A percentile compares a stretch with the other conserved stretches of the same genome.
phyloP scores from a whole-genome alignment of 2,329 filamentous ascomycete genomes.

The Ambrosiella cleistominuta region DNA sequence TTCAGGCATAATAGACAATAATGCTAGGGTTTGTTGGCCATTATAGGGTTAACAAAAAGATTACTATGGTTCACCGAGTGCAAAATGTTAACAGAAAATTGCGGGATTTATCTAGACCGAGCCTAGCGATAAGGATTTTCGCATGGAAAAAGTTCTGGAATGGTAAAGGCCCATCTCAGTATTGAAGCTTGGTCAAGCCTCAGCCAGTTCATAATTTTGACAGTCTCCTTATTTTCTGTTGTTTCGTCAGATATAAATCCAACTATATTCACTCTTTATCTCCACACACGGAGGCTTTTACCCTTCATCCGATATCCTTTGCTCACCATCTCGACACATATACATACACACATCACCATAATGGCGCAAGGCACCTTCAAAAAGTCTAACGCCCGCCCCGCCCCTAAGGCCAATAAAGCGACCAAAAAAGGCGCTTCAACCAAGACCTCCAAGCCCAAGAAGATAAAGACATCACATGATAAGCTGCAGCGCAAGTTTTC shows the following conservation, averaged over 20 bases:
- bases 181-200: not conserved
- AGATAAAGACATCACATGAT: slow-evolving; percentile 28
- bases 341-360: not conserved
- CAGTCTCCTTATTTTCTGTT: not conserved
- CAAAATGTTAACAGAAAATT: not conserved
- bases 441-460: slow-evolving; percentile 33
- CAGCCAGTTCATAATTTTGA: not conserved
- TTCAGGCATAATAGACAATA: not conserved
- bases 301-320: not conserved
- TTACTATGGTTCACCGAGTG: not conserved
- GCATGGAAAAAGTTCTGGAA: not conserved
- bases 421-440: slow-evolving; percentile 22
- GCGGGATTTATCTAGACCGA: not conserved
- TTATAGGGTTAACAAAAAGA: not conserved
- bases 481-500: slow-evolving; percentile 38
- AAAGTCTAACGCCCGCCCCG: slow-evolving; percentile 25
- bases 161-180: not conserved
- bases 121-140: not conserved
- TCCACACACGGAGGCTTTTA: not conserved
- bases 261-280: not conserved
- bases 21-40: too few relatives aligned
- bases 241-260: too few relatives aligned
- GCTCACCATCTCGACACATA: not conserved
- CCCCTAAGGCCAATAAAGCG: slow-evolving; percentile 20
- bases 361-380: slow-evolving; percentile 42